These are phyloP conservation scores for Eutypella sp. DNA, from an alignment of 2,329 filamentous ascomycete genomes.

Conservation along the genomic window DNA sequence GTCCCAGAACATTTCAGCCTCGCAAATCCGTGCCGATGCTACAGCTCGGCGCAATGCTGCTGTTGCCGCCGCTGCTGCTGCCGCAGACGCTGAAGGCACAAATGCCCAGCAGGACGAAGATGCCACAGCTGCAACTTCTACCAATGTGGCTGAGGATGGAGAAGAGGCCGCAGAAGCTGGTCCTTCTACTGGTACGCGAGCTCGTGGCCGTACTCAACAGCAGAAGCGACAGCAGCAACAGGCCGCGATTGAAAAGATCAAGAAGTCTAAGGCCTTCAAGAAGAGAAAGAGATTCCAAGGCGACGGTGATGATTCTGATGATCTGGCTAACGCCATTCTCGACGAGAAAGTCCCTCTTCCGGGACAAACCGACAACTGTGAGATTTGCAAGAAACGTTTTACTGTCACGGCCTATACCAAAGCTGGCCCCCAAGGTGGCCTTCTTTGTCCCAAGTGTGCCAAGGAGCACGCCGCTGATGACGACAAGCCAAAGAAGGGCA, in stretches of 20 bases:
- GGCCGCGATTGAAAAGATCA: constrained; percentile 56
- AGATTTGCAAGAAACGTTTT: constrained; percentile 79
- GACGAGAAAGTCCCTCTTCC: constrained; percentile 55
- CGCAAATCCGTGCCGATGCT: constrained; percentile 15
- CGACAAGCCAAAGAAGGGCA: constrained; percentile 52
- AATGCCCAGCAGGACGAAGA: not conserved
- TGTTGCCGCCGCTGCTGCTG: constrained; percentile 5
- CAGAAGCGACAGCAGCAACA: constrained; percentile 50
- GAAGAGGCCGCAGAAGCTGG: constrained; percentile 9
- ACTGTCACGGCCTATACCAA: constrained; percentile 89
- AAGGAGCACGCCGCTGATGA: constrained; percentile 66
- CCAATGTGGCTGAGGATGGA: constrained; percentile 7
- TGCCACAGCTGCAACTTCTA: not conserved
- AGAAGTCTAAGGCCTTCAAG: constrained; percentile 54
- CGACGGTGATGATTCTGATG: constrained; percentile 39
- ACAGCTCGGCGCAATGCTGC: constrained; percentile 15
- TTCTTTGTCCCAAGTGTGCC: constrained; percentile 80
- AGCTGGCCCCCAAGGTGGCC: constrained; percentile 72
- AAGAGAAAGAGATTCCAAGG: constrained; percentile 39
- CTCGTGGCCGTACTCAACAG: constrained; percentile 6
- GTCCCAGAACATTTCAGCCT: constrained; percentile 25
- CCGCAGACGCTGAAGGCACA: constrained; percentile 3
- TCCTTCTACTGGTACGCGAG: constrained; percentile 5
- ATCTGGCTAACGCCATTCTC: constrained; percentile 44
- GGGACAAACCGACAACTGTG: constrained; percentile 86